Base-by-base conservation (phyloP, 1,284 basidiomycete genomes). In the Taiwanofungus camphoratus region DNA sequence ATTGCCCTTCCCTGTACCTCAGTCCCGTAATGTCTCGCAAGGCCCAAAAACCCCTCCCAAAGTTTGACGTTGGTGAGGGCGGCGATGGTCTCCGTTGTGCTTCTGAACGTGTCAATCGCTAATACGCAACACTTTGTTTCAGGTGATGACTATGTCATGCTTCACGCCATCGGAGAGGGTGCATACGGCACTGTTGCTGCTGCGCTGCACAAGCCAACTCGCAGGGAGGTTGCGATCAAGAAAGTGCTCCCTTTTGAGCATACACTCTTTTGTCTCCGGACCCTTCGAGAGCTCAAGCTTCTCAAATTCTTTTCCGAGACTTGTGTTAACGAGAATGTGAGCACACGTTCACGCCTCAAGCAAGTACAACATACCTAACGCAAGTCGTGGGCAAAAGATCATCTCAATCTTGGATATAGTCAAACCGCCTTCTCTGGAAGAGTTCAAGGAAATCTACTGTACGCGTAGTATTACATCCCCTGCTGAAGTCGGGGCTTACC, bases 401-500 rank as follows among this genome's bases (percentile, higher is more conserved):
- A 89, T 93, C 54, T 87, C 87, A 12, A 87, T 93, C 52, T 66
- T 92, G 49, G 90, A 92, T 62, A 92, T 92, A 57, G 76, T 88
- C 67, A 87, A 86, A 58, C 90, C 90, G 1, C 61, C 79, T 3
- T 77, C 82, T 3, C 68, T 86, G 41, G 84, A 88, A 15, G 68
- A 73, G 2, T 95, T 95, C 71, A 88, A 81, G 53, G 91, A 94
- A 61, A 92, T 84, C 21, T 85, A 84, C 60, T 81, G 83, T 82
- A 46, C 41, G 79, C 64, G 20, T 35, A 22, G 20, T 9, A n/a
- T 24, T 29, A 19, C 32, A 22, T 30, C 16, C 22, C 31, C 18
- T 35, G 11, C 52, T 46, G 31, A 39, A 38, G 22, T 18, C n/a
- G n/a, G n/a, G n/a, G n/a, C n/a, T n/a, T n/a, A n/a, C n/a, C n/a